phyloP scores from a whole-genome alignment of 2,329 filamentous ascomycete genomes.

The Cercospora sp. region DNA sequence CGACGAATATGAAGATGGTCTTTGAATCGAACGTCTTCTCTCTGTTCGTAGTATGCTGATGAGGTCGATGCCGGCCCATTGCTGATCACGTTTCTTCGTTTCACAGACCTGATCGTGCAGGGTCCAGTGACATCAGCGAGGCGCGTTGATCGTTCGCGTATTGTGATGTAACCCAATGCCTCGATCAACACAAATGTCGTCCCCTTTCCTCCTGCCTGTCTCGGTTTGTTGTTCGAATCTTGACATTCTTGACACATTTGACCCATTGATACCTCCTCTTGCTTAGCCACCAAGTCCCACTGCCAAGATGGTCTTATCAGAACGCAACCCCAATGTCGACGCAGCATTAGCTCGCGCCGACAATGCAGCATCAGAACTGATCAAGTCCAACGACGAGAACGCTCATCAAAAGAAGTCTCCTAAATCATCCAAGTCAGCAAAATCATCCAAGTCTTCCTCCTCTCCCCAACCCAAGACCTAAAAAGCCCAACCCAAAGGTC shows the following conservation, averaged over 20 bases:
- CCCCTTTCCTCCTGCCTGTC: background rate
- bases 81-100: conserved; percentile 6
- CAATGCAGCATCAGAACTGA: background rate
- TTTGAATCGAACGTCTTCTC: background rate
- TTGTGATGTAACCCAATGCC: conserved; percentile 1
- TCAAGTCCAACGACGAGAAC: background rate
- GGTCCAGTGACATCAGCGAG: background rate
- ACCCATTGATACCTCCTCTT: background rate
- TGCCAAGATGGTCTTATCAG: background rate
- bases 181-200: background rate
- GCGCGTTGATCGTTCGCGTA: background rate
- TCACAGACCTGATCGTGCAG: background rate
- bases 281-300: background rate
- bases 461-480: background rate
- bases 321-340: background rate
- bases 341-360: background rate
- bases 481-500: background rate
- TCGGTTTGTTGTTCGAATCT: background rate
- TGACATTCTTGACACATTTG: background rate
- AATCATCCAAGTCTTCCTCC: background rate
- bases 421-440: background rate
- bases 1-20: background rate
- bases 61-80: background rate
- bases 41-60: background rate
- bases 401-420: background rate